phyloP scores from a whole-genome alignment of 2,329 filamentous ascomycete genomes.

The Aspergillus ustus region DNA sequence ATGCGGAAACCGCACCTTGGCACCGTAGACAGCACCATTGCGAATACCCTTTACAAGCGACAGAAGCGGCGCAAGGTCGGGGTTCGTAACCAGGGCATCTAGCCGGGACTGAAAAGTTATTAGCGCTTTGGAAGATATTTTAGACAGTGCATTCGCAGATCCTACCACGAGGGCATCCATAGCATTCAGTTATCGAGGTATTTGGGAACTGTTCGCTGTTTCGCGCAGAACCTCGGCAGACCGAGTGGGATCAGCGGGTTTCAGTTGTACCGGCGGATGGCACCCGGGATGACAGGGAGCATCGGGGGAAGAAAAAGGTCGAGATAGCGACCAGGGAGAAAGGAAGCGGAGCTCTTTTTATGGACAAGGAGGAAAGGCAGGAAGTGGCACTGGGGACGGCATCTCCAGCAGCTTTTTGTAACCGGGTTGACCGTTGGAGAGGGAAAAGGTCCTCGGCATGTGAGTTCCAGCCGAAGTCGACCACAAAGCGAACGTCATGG shows the following conservation, averaged over 20 bases:
- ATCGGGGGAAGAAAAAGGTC: slow-evolving; percentile 17
- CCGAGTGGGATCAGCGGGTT: slow-evolving; percentile 16
- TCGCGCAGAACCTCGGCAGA: slow-evolving; percentile 33
- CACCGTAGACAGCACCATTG: slow-evolving; percentile 95
- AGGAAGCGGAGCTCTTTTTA: slow-evolving; percentile 2
- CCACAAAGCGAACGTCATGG: slow-evolving; percentile 32
- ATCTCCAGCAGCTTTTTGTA: slow-evolving; percentile 27
- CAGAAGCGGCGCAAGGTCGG: slow-evolving; percentile 81
- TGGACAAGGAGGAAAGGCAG: slow-evolving; percentile 1
- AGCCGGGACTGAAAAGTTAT: slow-evolving; percentile 61
- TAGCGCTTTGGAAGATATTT: neutral
- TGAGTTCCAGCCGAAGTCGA: slow-evolving; percentile 36
- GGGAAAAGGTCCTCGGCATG: slow-evolving; percentile 46
- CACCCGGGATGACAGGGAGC: slow-evolving; percentile 16
- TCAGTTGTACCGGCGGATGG: slow-evolving; percentile 18
- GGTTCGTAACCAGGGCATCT: slow-evolving; percentile 79
- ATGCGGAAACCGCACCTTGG: slow-evolving; percentile 97
- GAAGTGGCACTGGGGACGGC: slow-evolving; percentile 31
- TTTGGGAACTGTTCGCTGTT: neutral
- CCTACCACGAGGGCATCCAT: slow-evolving; percentile 44
- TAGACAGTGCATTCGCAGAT: slow-evolving; percentile 9
- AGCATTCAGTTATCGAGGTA: slow-evolving; percentile 17
- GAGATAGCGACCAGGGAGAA: slow-evolving; percentile 1
- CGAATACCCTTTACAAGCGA: slow-evolving; percentile 88
- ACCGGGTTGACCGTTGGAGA: slow-evolving; percentile 26